Percentiles rank a stretch among this genome's conserved stretches.
Conservation (phyloP, 257 asterid genomes). For the Misopates orontium region DNA sequence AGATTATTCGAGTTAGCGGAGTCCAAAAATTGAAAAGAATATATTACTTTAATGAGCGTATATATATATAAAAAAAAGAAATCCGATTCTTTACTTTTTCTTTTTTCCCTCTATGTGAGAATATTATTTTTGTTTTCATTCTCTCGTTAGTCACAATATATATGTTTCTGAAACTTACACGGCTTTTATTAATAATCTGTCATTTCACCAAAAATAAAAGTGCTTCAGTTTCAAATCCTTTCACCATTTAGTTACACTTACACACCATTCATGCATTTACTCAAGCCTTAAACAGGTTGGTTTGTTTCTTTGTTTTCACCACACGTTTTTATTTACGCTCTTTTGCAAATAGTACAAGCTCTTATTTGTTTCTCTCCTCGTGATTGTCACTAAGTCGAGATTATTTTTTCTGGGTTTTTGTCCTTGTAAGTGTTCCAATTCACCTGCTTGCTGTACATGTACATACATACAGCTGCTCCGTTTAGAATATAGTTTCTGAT, state of each 20-base stretch:
- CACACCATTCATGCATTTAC: constrained; percentile 33
- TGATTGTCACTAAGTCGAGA: constrained; percentile 1
- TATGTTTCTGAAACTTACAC: constrained; percentile 35
- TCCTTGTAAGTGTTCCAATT: constrained; percentile 11
- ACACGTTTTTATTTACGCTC: no score
- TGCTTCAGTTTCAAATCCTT: constrained; percentile 31
- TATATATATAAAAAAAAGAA: constrained; percentile 1
- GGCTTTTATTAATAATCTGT: no score
- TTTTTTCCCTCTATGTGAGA: background rate
- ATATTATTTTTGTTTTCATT: background rate
- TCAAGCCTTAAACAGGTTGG: constrained; percentile 3
- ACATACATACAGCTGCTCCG: no score
- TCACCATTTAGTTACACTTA: background rate
- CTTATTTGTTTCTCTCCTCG: constrained; percentile 12
- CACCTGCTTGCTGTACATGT: constrained; percentile 5
- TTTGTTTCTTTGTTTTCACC: background rate
- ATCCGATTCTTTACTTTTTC: constrained; percentile 8
- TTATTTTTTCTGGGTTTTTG: constrained; percentile 11
- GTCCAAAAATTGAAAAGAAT: background rate
- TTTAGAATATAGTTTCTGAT: no score
- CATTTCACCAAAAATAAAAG: background rate
- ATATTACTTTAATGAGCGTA: background rate
- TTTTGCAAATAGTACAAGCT: background rate
- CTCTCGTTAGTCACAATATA: constrained; percentile 29
- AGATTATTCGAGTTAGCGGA: no score